Percentiles rank a stretch among this genome's conserved stretches.
phyloP scores from a whole-genome alignment of 257 asterid species.

The Buddleja alternifolia region DNA sequence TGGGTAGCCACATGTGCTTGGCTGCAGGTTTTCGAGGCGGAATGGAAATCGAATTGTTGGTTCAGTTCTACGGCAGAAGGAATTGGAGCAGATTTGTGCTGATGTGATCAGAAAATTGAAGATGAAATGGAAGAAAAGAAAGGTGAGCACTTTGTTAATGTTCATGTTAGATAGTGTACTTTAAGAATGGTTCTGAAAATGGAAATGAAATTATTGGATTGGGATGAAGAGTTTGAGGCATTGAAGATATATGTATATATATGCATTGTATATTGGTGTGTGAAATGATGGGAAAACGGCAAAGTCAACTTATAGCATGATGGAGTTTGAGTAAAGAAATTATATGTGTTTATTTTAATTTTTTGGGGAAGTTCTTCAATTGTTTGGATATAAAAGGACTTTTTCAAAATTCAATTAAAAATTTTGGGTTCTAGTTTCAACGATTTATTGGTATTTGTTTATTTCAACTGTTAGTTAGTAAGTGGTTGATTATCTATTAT shows the following conservation, averaged over 20 bases:
- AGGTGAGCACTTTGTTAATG: neutral
- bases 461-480: too few relatives aligned
- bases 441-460: too few relatives aligned
- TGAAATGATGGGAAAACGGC: neutral
- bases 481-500: too few relatives aligned
- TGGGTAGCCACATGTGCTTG: constrained; percentile 51
- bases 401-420: too few relatives aligned
- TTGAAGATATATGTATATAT: neutral
- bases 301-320: constrained; percentile 11
- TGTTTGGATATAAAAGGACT: too few relatives aligned
- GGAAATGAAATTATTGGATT: neutral
- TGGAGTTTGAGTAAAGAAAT: neutral
- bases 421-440: too few relatives aligned
- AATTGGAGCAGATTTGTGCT: constrained; percentile 32
- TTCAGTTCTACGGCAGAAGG: constrained; percentile 36
- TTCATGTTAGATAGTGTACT: too few relatives aligned
- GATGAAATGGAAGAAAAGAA: constrained; percentile 9
- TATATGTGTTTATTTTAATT: neutral
- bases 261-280: constrained; percentile 5
- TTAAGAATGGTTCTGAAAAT: too few relatives aligned
- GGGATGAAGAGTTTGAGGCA: neutral
- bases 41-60: constrained; percentile 66
- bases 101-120: neutral
- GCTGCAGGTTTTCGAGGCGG: constrained; percentile 40
- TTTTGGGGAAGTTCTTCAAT: neutral